A percentile compares a stretch with the other conserved stretches of the same genome.
phyloP scores from a whole-genome alignment of 2,329 filamentous ascomycete genomes.

The Talaromyces sp. region DNA sequence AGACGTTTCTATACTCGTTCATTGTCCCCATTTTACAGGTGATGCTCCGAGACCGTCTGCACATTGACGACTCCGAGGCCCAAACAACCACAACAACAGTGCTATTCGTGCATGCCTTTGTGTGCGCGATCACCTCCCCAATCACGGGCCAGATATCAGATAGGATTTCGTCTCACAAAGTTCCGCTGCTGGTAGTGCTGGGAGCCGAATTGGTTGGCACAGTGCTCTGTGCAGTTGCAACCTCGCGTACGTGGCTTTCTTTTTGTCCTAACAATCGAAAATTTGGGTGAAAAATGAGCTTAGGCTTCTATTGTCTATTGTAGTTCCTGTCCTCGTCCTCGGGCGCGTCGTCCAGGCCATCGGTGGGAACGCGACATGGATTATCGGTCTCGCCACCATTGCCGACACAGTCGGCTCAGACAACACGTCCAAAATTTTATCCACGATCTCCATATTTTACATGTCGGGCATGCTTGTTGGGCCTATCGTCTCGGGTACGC shows the following conservation, averaged over 20 bases:
- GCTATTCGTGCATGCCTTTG: constrained; percentile 19
- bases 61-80: constrained; percentile 16
- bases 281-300: background rate
- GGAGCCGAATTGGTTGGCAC: constrained; percentile 21
- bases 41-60: constrained; percentile 21
- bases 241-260: constrained; percentile 15
- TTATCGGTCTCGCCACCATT: constrained; percentile 24
- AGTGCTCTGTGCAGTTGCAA: constrained; percentile 18
- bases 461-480: constrained; percentile 21
- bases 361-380: constrained; percentile 25
- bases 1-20: constrained; percentile 24
- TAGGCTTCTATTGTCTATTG: background rate
- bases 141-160: constrained; percentile 21
- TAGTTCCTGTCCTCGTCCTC: constrained; percentile 18
- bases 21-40: constrained; percentile 26
- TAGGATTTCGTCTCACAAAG: constrained; percentile 16
- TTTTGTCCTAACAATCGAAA: background rate
- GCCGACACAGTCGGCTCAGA: constrained; percentile 21
- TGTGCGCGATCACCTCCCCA: constrained; percentile 17
- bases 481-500: constrained; percentile 21
- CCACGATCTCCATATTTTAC: constrained; percentile 19
- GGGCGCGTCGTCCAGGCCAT: constrained; percentile 26
- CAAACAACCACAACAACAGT: constrained; percentile 21
- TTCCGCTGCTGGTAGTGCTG: constrained; percentile 20
- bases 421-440: constrained; percentile 21